Percentiles rank a stretch among this genome's conserved stretches.
These are phyloP conservation scores for Stenogyne calaminthoides DNA, from an alignment of 305 asterid genomes.

Conservation along the genomic window DNA sequence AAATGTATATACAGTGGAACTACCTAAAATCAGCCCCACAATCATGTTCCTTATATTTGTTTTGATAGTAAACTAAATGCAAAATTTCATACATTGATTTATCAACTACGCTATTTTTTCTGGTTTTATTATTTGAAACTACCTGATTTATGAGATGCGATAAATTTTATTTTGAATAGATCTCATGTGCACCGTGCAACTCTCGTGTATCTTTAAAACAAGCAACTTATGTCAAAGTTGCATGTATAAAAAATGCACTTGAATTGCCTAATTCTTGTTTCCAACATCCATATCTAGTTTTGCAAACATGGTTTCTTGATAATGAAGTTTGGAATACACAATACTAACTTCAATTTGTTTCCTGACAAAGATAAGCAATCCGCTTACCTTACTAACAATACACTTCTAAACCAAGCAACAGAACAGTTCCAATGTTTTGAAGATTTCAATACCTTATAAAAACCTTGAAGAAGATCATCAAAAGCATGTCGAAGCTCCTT, in stretches of 20 bases:
- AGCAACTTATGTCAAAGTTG: no score
- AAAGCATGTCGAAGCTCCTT: constrained; percentile 26
- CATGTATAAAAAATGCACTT: no score
- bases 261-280: no score
- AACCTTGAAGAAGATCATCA: constrained; percentile 2
- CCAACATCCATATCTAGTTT: not conserved
- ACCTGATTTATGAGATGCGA: no score
- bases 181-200: no score
- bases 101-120: not conserved
- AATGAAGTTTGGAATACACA: no score
- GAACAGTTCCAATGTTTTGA: not conserved
- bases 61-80: not conserved
- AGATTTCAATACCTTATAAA: not conserved
- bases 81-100: not conserved
- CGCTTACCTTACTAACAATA: no score
- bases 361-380: no score
- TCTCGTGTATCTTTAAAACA: no score
- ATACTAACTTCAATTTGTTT: no score
- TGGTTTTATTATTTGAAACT: not conserved
- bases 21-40: not conserved
- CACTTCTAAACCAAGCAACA: constrained; percentile 37
- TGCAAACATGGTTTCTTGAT: no score
- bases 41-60: not conserved
- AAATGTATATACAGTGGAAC: not conserved
- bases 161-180: no score